A percentile compares a stretch with the other conserved stretches of the same genome.
These are phyloP conservation scores for Podospora australis DNA, from an alignment of 495 filamentous ascomycete genomes.

Conservation along the genomic window DNA sequence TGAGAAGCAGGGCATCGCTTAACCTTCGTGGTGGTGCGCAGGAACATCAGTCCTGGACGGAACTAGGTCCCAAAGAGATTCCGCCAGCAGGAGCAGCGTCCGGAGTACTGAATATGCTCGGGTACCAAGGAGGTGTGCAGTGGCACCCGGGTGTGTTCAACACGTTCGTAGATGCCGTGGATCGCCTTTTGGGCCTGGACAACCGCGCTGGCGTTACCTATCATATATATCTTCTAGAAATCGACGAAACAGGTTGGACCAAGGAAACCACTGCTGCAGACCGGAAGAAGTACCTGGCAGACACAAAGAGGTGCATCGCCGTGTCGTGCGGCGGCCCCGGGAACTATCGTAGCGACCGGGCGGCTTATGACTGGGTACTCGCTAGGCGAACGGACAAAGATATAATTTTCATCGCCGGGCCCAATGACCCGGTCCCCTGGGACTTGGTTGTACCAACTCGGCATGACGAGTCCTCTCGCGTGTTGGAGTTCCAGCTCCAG, in stretches of 20 bases:
- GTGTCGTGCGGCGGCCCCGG: constrained; percentile 11
- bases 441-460: too few species aligned
- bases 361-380: constrained; percentile 11
- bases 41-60: too few species aligned
- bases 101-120: too few species aligned
- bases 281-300: neutral
- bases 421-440: constrained; percentile 12
- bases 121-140: constrained; percentile 25
- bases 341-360: constrained; percentile 13
- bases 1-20: too few species aligned
- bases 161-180: constrained; percentile 27
- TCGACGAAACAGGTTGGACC: constrained; percentile 1
- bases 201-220: constrained; percentile 17
- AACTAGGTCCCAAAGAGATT: too few species aligned
- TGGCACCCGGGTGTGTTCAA: constrained; percentile 13
- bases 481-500: too few species aligned
- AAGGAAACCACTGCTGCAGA: neutral
- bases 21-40: too few species aligned
- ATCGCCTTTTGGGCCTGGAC: constrained; percentile 23
- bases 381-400: neutral
- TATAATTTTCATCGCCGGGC: constrained; percentile 16
- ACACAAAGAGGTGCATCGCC: neutral
- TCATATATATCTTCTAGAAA: constrained; percentile 18
- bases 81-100: too few species aligned
- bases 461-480: too few species aligned